Evolutionary conservation across 208 protist genomes (phyloP), one percentile per base, ranked within the genome.

Genomic region (Trypanosomatidae sp.): DNA sequence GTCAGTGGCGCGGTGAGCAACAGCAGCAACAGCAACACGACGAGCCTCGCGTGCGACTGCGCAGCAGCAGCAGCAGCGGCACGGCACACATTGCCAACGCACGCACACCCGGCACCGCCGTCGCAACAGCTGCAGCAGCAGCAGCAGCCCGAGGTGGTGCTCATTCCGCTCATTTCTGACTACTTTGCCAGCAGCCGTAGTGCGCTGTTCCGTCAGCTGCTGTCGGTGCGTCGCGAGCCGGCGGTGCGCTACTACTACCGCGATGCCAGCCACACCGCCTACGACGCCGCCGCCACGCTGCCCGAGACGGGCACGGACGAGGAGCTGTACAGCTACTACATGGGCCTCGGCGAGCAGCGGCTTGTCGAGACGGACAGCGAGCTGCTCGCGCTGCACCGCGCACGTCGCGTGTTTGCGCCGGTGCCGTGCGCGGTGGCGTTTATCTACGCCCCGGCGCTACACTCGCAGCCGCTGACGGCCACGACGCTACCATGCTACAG

Each of bases 381-480:
- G 38, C 52, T 78, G 8, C 50, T 75, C 16, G 62, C 57, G 2
- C 51, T 78, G 37, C 56, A 72, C 38, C 52, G 61, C 19, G 55
- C 66, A 15, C 59, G 66, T 6, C 61, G 66, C 27, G 66, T 77
- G 2, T 71, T 80, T 24, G 68, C 55, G 2, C 53, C 71, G 21
- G 66, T 85, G 13, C 71, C 71, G 19, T 85, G 76, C 42, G 71
- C 65, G 0, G 63, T 78, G 21, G 76, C 71, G 3, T 77, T 85
- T 48, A 46, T 76, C 23, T 71, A 66, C 37, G 78, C 41, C 18
- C 56, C 3, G 43, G 22, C 22, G 18, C 27, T 4, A 43, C 23
- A 38, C 6, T n/a, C n/a, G n/a, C n/a, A n/a, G n/a, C n/a, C n/a
- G n/a, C n/a, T n/a, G n/a, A n/a, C n/a, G n/a, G n/a, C n/a, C n/a